phyloP scores from a whole-genome alignment of 1,139 yeast genomes.

The Yamadazyma dushanensis region DNA sequence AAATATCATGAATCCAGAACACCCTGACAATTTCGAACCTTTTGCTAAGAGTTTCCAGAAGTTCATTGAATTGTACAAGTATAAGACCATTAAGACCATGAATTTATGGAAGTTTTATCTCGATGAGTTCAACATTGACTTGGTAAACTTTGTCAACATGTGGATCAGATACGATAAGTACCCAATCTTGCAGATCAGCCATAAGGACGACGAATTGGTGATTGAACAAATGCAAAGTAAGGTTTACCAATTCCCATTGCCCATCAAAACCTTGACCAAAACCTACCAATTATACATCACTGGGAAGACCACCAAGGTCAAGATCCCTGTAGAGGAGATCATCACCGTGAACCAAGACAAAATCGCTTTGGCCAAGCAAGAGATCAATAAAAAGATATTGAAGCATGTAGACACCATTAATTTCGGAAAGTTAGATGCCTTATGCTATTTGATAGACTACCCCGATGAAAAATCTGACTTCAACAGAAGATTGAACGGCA shows the following conservation, averaged over 20 bases:
- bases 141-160: slow-evolving; percentile 48
- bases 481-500: slow-evolving; percentile 9
- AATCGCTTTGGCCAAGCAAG: slow-evolving; percentile 13
- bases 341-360: slow-evolving; percentile 14
- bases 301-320: slow-evolving; percentile 13
- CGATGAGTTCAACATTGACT: slow-evolving; percentile 31
- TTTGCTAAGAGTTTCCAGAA: slow-evolving; percentile 37
- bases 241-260: slow-evolving; percentile 52
- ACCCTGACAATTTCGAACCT: slow-evolving; percentile 19
- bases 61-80: slow-evolving; percentile 39
- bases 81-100: slow-evolving; percentile 47
- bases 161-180: slow-evolving; percentile 62
- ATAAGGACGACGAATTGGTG: slow-evolving; percentile 27
- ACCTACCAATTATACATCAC: slow-evolving; percentile 12
- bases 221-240: slow-evolving; percentile 55
- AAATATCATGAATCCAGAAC: slow-evolving; percentile 28
- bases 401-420: slow-evolving; percentile 10
- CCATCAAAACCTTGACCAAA: slow-evolving; percentile 23
- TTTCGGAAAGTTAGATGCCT: slow-evolving; percentile 14
- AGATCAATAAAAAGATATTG: slow-evolving; percentile 15
- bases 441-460: slow-evolving; percentile 17
- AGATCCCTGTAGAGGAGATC: slow-evolving; percentile 9
- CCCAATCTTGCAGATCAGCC: slow-evolving; percentile 50
- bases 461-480: slow-evolving; percentile 12
- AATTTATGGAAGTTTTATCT: slow-evolving; percentile 54